Evolutionary conservation across 257 asterid genomes (phyloP), one percentile per base, ranked within the genome.

Genomic region (Striga asiatica): DNA sequence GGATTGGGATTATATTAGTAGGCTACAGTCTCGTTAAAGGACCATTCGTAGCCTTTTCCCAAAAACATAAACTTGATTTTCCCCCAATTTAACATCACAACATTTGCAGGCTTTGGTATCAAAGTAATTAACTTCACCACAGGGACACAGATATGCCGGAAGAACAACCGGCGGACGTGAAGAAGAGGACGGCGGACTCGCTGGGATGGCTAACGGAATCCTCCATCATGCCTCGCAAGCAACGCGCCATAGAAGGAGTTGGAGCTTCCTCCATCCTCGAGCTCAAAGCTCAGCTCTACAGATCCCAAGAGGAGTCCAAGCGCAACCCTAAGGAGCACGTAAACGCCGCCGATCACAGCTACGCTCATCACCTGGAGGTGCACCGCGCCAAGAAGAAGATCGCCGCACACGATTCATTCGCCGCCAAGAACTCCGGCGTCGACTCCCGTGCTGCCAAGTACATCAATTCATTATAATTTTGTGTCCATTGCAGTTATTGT

Each of bases 141-240:
- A 27, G 23, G n/a, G 53, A 49, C 28, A 49, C 50, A 16, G 50
- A 82, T 78, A 75, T 79, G 56, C 14, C n/a, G n/a, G 82, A 58
- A 12, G 80, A 69, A 18, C 70, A 50, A 34, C 10, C 66, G 54
- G 68, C 61, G 71, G 58, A 62, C 62, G 18, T 73, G 71, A 72
- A 66, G 78, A 83, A 76, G 81, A 67, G 94, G 74, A 75, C 42
- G 65, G 88, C 80, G 64, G 96, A 87, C 35, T 91, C 98, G 17
- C 64, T 87, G 57, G 98, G 98, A 87, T 91, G 98, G 98, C 73
- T 91, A 58, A 87, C 98, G 73, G 98, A 91, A 77, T 86, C 98
- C 17, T 38, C 98, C 18, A 82, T 91, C 22, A 84, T 91, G 98
- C 96, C 98, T 37, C 94, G 92, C 21, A 91, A 91, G 71, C 94